phyloP scores from a whole-genome alignment of 23 red algal species.

The Pyropia yezoensis region DNA sequence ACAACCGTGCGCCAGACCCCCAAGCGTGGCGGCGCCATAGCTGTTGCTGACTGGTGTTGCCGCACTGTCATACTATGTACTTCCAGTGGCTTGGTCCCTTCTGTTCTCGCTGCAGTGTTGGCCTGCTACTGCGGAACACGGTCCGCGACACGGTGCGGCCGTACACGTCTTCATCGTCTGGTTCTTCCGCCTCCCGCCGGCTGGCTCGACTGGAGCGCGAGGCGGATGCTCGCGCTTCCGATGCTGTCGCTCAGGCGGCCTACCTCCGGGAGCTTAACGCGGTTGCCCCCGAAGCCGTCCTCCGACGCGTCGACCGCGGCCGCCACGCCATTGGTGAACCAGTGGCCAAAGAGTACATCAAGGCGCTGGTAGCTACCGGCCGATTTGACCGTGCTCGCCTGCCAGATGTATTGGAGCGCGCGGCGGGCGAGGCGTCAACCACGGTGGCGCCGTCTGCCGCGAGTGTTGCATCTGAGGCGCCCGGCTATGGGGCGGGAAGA shows the following conservation, averaged over 20 bases:
- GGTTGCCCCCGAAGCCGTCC: constrained; percentile 22
- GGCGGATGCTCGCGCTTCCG: constrained; percentile 36
- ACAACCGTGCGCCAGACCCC: no score
- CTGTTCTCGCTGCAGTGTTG: no score
- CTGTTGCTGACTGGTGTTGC: no score
- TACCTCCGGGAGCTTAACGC: constrained; percentile 33
- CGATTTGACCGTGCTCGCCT: constrained; percentile 50
- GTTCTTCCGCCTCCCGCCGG: not conserved
- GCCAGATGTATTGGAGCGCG: constrained; percentile 26
- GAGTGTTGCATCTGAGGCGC: not conserved
- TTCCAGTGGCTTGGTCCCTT: no score
- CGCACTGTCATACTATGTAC: no score
- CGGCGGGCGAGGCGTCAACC: constrained; percentile 1
- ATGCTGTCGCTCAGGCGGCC: constrained; percentile 51
- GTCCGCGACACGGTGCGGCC: no score
- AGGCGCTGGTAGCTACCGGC: constrained; percentile 69
- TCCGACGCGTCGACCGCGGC: constrained; percentile 31
- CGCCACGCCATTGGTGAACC: constrained; percentile 30
- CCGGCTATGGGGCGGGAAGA: not conserved
- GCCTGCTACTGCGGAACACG: no score
- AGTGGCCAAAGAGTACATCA: constrained; percentile 85
- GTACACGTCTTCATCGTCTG: no score
- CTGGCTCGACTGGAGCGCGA: constrained; percentile 50
- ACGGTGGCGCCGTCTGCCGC: not conserved
- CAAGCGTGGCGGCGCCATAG: no score